Percentiles rank a stretch among this genome's conserved stretches.
These are phyloP conservation scores for peach (Prunus persica) DNA, from an alignment of 306 rosid genomes.

Conservation along the genomic window Prunus_persica_NCBIv2 NC_034010.1:7328001-7328500, in stretches of 20 bases:
- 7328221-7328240: not conserved
- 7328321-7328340: not conserved
- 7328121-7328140: too few relatives aligned
- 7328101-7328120: too few relatives aligned
- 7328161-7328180: too few relatives aligned
- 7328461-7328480: not conserved
- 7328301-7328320: not conserved
- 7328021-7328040: too few relatives aligned
- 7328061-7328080: too few relatives aligned
- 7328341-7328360: not conserved
- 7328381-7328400: not conserved
- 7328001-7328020: too few relatives aligned
- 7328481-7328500: not conserved
- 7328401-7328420: not conserved
- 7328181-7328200: not conserved
- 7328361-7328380: not conserved
- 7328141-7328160: too few relatives aligned
- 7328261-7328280: not conserved
- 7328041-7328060: too few relatives aligned
- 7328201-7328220: not conserved
- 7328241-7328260: not conserved
- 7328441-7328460: not conserved
- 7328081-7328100: too few relatives aligned
- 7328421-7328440: not conserved
- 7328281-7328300: not conserved